Base-by-base conservation (phyloP, 495 filamentous ascomycete species). In the Penicillium daleae region DNA sequence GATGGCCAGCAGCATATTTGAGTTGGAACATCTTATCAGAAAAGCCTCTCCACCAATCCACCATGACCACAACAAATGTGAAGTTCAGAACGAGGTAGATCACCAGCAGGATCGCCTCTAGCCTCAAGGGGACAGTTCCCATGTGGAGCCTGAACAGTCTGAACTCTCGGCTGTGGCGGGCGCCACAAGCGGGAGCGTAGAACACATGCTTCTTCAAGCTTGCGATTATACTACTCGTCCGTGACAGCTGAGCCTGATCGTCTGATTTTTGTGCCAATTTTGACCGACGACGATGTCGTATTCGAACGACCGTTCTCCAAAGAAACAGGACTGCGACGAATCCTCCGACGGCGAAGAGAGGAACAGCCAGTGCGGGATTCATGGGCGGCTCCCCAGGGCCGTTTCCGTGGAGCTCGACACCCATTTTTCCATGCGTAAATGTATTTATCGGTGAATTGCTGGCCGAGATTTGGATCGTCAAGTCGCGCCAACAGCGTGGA, bases 81-180 rank as follows among this genome's bases (percentile, higher is more conserved):
- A 76, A 26, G 29, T 81, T 81, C 24, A 79, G 32, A 2, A 53
- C 49, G 13, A 80, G 67, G 42, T 79, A 80, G 12, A 67, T 40
- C 2, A 66, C 12, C 19, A 80, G 53, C 22, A 79, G 52, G 4
- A 74, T 54, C 7, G 71, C 40, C 46, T 81, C 76, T 33, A 80
- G 42, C 5, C 78, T 67, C 12, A 80, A 55, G 6, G 79, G 79
- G 8, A 80, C 27, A 6, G 68, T 74, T n/a, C 79, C 79, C 75
- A 81, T 78, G 63, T 79, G 75, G 2, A 79, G 60, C 15, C 62
- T 53, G 17, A 71, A 31, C 13, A 78, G 39, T 27, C 72, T 73
- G 49, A 80, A 71, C 48, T 79, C 76, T 27, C 77, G 75, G 32
- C 74, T 80, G 59, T 81, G 78, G 7, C 78, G 78, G 13, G 54